Percentiles rank a stretch among this genome's conserved stretches.
Conservation (phyloP, 352 stramenopile genomes). For the Phytophthora syringae region DNA sequence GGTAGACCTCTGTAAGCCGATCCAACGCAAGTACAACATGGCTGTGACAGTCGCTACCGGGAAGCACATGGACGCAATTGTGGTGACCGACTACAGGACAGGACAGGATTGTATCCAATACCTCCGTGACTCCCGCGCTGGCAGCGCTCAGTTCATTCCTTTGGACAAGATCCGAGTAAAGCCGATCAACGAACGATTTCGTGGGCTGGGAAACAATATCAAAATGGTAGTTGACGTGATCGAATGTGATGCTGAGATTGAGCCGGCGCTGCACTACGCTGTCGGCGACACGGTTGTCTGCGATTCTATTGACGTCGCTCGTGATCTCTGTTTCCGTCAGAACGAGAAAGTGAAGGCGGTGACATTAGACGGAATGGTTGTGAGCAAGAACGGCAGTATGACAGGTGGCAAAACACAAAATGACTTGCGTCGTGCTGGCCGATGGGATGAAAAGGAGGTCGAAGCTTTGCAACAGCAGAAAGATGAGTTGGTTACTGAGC, state of each 20-base stretch:
- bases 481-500: conserved; percentile 77
- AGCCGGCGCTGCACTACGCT: conserved; percentile 95
- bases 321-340: conserved; percentile 82
- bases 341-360: conserved; percentile 91
- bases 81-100: conserved; percentile 82
- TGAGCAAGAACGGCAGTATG: conserved; percentile 98
- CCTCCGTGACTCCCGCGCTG: conserved; percentile 94
- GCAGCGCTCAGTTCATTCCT: conserved; percentile 96
- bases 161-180: conserved; percentile 95
- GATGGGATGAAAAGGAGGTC: conserved; percentile 95
- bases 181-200: conserved; percentile 94
- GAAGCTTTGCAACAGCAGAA: conserved; percentile 86
- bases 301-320: conserved; percentile 95
- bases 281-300: conserved; percentile 96
- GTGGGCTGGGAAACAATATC: conserved; percentile 91
- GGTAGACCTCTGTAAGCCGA: conserved; percentile 97
- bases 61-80: conserved; percentile 96
- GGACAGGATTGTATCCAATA: conserved; percentile 92
- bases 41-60: conserved; percentile 97
- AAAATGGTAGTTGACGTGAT: conserved; percentile 97
- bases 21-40: conserved; percentile 97
- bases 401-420: conserved; percentile 94
- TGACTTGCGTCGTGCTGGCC: conserved; percentile 81
- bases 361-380: conserved; percentile 95
- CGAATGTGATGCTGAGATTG: conserved; percentile 92